phyloP scores from a whole-genome alignment of 306 rosid genomes.

The Cucurbita argyrosperma region DNA sequence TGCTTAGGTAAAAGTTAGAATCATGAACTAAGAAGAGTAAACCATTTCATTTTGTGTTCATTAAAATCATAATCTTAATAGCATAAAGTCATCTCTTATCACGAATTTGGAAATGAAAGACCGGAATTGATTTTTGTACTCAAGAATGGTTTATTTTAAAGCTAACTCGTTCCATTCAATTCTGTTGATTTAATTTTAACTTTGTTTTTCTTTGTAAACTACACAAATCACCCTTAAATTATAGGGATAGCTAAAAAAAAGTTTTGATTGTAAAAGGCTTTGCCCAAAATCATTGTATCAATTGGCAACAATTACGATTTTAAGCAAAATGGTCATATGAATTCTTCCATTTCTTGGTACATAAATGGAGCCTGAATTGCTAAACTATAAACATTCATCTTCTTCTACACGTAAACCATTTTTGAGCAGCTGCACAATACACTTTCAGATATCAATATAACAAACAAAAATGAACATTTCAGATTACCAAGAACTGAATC shows the following conservation, averaged over 20 bases:
- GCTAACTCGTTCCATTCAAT: background rate
- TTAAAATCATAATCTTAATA: too few species aligned
- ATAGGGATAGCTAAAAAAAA: too few species aligned
- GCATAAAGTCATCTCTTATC: too few species aligned
- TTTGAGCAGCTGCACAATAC: background rate
- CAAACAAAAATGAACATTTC: background rate
- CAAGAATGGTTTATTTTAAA: too few species aligned
- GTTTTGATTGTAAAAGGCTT: too few species aligned
- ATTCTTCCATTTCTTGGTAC: background rate
- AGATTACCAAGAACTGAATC: background rate
- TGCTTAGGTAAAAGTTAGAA: background rate
- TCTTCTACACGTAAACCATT: background rate
- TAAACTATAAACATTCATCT: background rate
- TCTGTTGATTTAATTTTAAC: background rate
- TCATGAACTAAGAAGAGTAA: background rate
- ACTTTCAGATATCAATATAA: background rate
- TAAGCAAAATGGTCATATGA: background rate
- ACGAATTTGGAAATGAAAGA: background rate
- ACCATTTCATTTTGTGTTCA: too few species aligned
- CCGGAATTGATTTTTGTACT: background rate
- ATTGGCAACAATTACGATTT: background rate
- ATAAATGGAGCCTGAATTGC: background rate
- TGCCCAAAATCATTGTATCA: background rate
- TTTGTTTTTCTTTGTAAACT: too few species aligned
- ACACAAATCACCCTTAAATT: background rate